Conservation (phyloP, 2,329 filamentous ascomycete species). For the Talaromyces sp. region DNA sequence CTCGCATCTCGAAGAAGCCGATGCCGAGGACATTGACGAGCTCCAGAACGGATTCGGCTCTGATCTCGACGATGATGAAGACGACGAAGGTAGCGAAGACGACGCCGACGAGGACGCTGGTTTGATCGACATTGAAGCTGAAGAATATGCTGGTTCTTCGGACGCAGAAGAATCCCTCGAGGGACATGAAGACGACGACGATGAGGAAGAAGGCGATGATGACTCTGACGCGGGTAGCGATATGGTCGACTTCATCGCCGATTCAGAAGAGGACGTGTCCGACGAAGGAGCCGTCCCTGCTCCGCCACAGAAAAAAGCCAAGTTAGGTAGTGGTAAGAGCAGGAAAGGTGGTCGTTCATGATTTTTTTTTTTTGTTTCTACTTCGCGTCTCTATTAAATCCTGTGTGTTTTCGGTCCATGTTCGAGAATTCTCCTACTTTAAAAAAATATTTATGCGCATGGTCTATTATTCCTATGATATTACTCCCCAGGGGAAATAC, state of each 20-base stretch:
- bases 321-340: slow-evolving; percentile 28
- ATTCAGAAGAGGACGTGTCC: slow-evolving; percentile 41
- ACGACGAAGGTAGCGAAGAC: slow-evolving; percentile 43
- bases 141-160: slow-evolving; percentile 24
- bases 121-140: slow-evolving; percentile 42
- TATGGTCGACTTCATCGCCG: slow-evolving; percentile 40
- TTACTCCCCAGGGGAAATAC: not conserved
- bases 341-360: slow-evolving; percentile 17
- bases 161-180: slow-evolving; percentile 50
- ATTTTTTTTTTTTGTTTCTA: not conserved
- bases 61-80: slow-evolving; percentile 39
- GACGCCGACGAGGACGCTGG: slow-evolving; percentile 33
- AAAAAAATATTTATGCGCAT: not conserved
- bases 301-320: slow-evolving; percentile 33
- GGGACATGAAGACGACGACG: slow-evolving; percentile 57
- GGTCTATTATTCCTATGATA: not conserved
- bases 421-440: not conserved
- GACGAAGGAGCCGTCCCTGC: slow-evolving; percentile 22
- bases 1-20: slow-evolving; percentile 14
- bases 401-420: not conserved
- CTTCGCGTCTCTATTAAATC: not conserved
- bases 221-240: slow-evolving; percentile 59
- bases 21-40: slow-evolving; percentile 15
- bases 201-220: slow-evolving; percentile 61
- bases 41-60: slow-evolving; percentile 36